These are phyloP conservation scores for Pythium biforme DNA, from an alignment of 352 stramenopile genomes.

Conservation along the genomic window DNA sequence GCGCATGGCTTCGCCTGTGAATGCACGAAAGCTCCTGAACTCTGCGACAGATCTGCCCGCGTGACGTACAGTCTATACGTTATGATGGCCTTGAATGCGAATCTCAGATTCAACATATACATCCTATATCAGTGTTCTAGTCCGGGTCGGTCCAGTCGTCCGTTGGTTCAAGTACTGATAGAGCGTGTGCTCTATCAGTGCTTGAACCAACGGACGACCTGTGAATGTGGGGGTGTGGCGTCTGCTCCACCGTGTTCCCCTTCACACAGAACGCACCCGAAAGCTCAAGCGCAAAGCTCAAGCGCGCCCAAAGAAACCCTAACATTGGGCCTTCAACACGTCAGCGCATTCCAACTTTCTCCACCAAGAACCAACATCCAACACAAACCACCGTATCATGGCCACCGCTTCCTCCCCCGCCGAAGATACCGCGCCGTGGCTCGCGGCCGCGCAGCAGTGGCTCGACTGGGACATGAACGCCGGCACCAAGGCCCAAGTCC, in stretches of 20 bases:
- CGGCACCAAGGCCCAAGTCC: slow-evolving; percentile 63
- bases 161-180: slow-evolving; percentile 26
- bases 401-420: neutral
- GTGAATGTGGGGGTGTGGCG: slow-evolving; percentile 5
- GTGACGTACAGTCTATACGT: slow-evolving; percentile 17
- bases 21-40: slow-evolving; percentile 1
- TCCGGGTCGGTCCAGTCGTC: neutral
- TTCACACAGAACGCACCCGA: neutral
- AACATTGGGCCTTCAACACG: neutral
- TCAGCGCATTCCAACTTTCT: neutral
- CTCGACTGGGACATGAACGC: slow-evolving; percentile 84
- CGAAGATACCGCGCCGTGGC: slow-evolving; percentile 38
- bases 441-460: slow-evolving; percentile 72
- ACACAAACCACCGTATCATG: neutral
- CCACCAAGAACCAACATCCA: neutral
- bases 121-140: slow-evolving; percentile 18
- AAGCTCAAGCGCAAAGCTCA: slow-evolving; percentile 22
- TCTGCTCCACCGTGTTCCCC: neutral
- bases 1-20: neutral
- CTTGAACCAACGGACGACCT: too few species aligned
- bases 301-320: slow-evolving; percentile 4
- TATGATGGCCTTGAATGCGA: slow-evolving; percentile 20
- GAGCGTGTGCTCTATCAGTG: too few species aligned
- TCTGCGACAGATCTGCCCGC: slow-evolving; percentile 5
- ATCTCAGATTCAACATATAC: slow-evolving; percentile 24